Base-by-base conservation (phyloP, 345 rosid genomes). In the Brassica incana region DNA sequence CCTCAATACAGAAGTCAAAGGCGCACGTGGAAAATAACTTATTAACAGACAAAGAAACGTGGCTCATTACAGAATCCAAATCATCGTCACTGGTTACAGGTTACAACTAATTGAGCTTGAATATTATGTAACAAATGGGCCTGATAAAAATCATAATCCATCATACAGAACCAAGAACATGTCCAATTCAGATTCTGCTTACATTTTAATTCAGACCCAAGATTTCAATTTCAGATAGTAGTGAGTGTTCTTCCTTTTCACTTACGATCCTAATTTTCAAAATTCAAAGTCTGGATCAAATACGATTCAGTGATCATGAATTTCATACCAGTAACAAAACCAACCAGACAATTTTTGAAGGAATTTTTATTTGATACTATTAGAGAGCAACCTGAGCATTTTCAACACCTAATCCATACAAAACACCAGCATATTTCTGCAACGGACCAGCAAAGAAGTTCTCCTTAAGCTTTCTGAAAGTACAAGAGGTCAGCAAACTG, bases 391-490 rank as follows among this genome's bases (percentile, higher is more conserved):
- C 81, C 88, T 80, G 90, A 80, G 86, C 86, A 87, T 89, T 91
- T 78, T 92, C 92, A 76, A 91, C 91, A 72, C 95, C 97, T 88
- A 94, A 87, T 38, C 97, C 97, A 81, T 90, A 94, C 86, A 94
- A 86, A 68, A 94, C 97, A 78, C 97, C 97, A 15, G 96, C 87
- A 78, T 90, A 90, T 76, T 88, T 91, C 23, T 88, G 92, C 90
- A 88, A 48, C 0, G 93, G 86, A 15, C 95, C 89, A 74, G 82
- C 83, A 71, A 94, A 92, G 92, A 89, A 90, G 76, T 83, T 87
- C 77, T 92, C 93, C 82, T 90, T 94, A 73, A 92, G 80, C 85
- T 94, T 94, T 85, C 85, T 85, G 91, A 92, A 94, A 74, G 96
- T 84, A 84, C 88, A 87, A 67, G 94, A 85, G 2, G 98, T 92